These are phyloP conservation scores for Colletotrichum limetticola DNA, from an alignment of 2,329 filamentous ascomycete species.

Conservation along the genomic window DNA sequence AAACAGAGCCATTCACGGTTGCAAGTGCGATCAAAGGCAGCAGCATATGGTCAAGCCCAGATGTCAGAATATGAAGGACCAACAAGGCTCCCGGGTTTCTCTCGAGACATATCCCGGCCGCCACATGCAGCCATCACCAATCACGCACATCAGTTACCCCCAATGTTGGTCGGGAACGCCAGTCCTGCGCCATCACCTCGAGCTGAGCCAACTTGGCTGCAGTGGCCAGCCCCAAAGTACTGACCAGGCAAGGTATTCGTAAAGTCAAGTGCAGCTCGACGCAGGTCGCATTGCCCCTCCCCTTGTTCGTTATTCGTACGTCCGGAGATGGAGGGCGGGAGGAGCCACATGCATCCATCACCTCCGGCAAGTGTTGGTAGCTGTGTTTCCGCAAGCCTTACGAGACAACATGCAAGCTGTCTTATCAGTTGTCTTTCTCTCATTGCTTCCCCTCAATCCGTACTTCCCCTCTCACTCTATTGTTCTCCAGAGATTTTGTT, in stretches of 20 bases:
- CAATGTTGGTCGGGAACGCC: constrained; percentile 2
- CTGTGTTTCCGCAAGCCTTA: constrained; percentile 5
- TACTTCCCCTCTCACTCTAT: neutral
- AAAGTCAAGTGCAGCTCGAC: neutral
- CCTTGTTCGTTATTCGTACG: neutral
- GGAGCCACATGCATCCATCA: neutral
- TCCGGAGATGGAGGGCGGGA: neutral
- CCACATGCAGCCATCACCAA: constrained; percentile 17
- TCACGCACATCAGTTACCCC: neutral
- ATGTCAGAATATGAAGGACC: neutral
- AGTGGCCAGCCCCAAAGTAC: constrained; percentile 12
- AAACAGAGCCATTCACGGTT: neutral
- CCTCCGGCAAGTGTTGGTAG: neutral
- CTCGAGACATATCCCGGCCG: constrained; percentile 16
- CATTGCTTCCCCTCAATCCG: neutral
- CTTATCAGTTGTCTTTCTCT: constrained; percentile 16
- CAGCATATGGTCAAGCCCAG: neutral
- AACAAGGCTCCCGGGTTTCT: constrained; percentile 1
- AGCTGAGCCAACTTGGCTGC: constrained; percentile 29
- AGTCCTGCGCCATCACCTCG: constrained; percentile 27
- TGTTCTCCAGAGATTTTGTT: neutral
- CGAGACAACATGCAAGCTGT: constrained; percentile 8
- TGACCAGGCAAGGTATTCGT: neutral
- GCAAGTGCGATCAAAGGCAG: constrained; percentile 2
- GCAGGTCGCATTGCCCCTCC: neutral